Percentiles rank a stretch among this genome's conserved stretches.
phyloP scores from a whole-genome alignment of 2,329 filamentous ascomycete genomes.

The Talaromyces pinophilus region DNA sequence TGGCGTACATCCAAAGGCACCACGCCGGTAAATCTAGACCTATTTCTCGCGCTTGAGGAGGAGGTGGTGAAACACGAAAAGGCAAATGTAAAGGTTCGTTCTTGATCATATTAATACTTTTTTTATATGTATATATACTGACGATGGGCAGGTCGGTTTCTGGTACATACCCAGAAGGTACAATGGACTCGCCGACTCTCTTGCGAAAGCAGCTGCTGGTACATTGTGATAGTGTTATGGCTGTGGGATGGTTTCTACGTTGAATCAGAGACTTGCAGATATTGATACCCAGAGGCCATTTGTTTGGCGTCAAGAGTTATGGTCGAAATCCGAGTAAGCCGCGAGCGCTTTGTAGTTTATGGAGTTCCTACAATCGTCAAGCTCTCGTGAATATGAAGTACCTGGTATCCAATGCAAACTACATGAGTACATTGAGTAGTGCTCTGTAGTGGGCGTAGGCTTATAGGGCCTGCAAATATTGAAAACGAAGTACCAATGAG shows the following conservation, averaged over 20 bases:
- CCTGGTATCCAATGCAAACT: neutral
- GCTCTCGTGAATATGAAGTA: neutral
- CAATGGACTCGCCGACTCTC: neutral
- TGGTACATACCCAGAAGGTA: neutral
- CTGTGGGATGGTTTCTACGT: too few species aligned
- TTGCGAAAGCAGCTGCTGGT: too few species aligned
- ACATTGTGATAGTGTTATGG: too few species aligned
- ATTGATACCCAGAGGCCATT: too few species aligned
- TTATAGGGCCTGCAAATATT: neutral
- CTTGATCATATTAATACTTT: neutral
- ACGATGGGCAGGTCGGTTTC: too few species aligned
- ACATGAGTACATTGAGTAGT: neutral
- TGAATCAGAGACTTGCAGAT: too few species aligned
- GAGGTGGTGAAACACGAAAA: neutral
- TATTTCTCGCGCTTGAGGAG: constrained; percentile 6
- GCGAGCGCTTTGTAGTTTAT: too few species aligned
- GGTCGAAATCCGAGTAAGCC: too few species aligned
- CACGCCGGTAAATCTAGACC: constrained; percentile 5
- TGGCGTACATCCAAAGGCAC: neutral
- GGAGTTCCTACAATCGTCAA: too few species aligned
- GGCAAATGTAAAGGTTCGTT: neutral
- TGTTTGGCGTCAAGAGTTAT: too few species aligned
- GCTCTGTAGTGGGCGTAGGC: neutral
- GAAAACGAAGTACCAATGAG: neutral
- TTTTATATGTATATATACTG: too few species aligned